Base-by-base conservation (phyloP, 1,139 yeast genomes). In the Yamadazyma siamensis region DNA sequence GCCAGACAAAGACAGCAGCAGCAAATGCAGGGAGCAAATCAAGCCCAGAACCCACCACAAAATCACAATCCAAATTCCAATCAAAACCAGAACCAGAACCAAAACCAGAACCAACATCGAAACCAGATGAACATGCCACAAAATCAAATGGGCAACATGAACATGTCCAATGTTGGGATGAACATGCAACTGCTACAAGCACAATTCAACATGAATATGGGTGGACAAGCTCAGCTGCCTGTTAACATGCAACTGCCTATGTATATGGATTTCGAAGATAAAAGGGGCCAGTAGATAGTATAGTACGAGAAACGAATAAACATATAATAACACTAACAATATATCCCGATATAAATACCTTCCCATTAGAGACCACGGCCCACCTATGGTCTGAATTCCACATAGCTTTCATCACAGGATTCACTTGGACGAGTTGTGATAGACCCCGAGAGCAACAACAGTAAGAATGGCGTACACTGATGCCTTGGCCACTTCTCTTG, bases 1-100 rank as follows among this genome's bases (percentile, higher is more conserved):
- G 49, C 62, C 25, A 71, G 65, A 32, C 71, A 62, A 32, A 63
- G 60, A 33, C 50, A 61, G 29, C 53, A 54, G 26, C 59, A 52
- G 33, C 56, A 51, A 36, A n/a, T n/a, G n/a, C n/a, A n/a, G n/a
- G n/a, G n/a, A n/a, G n/a, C n/a, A n/a, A 45, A 35, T 26, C 52
- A 48, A 25, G 48, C 42, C 27, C 47, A 43, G 26, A 41, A 37
- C 26, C 45, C 45, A 19, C 42, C 41, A 26, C 46, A 41, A 27
- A 46, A 44, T n/a, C n/a, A n/a, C n/a, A n/a, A n/a, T n/a, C n/a
- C n/a, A n/a, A n/a, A n/a, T n/a, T n/a, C n/a, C n/a, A n/a, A n/a
- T 23, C 39, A 32, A 25, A 44, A 34, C 30, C 50, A 29, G 31
- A 43, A 32, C 25, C 21, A 31, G n/a, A 35, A 28, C n/a, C n/a